phyloP scores from a whole-genome alignment of 176 grass and related monocot genomes.

The Musa troglodytarum region DNA sequence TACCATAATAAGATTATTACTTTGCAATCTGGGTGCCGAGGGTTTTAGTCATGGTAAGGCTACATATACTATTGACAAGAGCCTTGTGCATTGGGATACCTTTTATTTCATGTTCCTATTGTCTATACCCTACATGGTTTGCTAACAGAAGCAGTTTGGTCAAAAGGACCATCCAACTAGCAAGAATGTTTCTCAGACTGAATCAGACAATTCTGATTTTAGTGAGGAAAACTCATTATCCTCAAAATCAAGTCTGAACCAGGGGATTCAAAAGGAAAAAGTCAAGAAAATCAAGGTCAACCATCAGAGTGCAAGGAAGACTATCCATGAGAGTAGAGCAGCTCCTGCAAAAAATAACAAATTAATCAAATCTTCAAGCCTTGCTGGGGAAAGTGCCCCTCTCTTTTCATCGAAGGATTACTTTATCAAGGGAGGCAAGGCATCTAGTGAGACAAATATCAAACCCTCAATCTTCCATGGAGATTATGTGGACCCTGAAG shows the following conservation, averaged over 20 bases:
- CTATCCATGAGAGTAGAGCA: constrained; percentile 16
- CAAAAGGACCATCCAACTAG: constrained; percentile 22
- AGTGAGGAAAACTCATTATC: constrained; percentile 37
- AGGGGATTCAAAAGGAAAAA: constrained; percentile 26
- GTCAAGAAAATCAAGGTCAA: constrained; percentile 32
- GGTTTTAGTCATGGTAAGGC: constrained; percentile 2
- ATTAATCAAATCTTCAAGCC: constrained; percentile 14
- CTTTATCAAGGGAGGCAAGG: constrained; percentile 11
- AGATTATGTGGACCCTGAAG: constrained; percentile 27
- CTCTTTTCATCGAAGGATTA: constrained; percentile 12
- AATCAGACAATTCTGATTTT: constrained; percentile 23
- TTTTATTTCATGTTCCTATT: too few species aligned
- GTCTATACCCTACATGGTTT: not conserved
- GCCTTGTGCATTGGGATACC: not conserved
- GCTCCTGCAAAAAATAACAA: constrained; percentile 11
- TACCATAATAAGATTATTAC: too few species aligned
- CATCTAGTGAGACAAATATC: constrained; percentile 12
- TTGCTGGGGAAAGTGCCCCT: constrained; percentile 13
- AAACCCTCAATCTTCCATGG: not conserved
- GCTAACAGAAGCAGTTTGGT: constrained; percentile 42
- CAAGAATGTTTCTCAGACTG: constrained; percentile 25
- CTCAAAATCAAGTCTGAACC: constrained; percentile 31
- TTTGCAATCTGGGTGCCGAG: not conserved
- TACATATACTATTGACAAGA: not conserved
- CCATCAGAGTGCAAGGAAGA: constrained; percentile 9